phyloP scores from a whole-genome alignment of 2,329 filamentous ascomycete genomes.

The Fusarium veterinarium region DNA sequence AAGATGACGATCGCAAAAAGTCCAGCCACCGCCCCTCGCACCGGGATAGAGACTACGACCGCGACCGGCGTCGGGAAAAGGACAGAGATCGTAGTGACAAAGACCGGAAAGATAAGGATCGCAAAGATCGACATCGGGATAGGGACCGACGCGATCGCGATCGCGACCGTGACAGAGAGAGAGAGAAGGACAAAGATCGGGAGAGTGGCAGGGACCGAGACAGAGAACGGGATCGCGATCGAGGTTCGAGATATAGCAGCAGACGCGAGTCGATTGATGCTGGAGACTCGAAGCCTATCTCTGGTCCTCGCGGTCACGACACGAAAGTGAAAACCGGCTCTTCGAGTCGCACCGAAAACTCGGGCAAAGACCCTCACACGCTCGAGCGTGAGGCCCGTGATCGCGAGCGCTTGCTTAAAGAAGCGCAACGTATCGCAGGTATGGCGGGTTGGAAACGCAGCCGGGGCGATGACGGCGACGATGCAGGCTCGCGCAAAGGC shows the following conservation, averaged over 20 bases:
- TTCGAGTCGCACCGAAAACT: conserved; percentile 43
- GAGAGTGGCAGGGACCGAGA: conserved; percentile 49
- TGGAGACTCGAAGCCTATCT: conserved; percentile 54
- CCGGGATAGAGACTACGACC: conserved; percentile 55
- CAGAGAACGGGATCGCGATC: conserved; percentile 50
- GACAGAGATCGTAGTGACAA: conserved; percentile 54
- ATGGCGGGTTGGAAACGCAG: conserved; percentile 63
- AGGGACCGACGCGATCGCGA: conserved; percentile 50
- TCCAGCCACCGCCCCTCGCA: conserved; percentile 36
- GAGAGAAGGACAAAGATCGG: conserved; percentile 50
- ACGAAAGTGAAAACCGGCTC: conserved; percentile 55
- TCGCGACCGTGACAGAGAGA: conserved; percentile 47
- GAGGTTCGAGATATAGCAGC: conserved; percentile 50
- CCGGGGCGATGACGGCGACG: conserved; percentile 56
- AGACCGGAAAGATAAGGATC: conserved; percentile 55
- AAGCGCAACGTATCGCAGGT: conserved; percentile 73
- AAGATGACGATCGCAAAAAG: conserved; percentile 58
- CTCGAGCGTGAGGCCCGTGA: conserved; percentile 75
- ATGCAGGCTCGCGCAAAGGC: conserved; percentile 54
- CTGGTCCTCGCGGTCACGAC: conserved; percentile 55
- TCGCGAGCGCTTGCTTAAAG: conserved; percentile 74
- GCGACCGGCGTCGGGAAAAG: conserved; percentile 52
- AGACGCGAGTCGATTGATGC: conserved; percentile 46
- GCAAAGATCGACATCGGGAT: conserved; percentile 54
- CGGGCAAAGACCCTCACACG: conserved; percentile 64